phyloP scores from a whole-genome alignment of 2,329 filamentous ascomycete genomes.

The Zopfia rhizophila region DNA sequence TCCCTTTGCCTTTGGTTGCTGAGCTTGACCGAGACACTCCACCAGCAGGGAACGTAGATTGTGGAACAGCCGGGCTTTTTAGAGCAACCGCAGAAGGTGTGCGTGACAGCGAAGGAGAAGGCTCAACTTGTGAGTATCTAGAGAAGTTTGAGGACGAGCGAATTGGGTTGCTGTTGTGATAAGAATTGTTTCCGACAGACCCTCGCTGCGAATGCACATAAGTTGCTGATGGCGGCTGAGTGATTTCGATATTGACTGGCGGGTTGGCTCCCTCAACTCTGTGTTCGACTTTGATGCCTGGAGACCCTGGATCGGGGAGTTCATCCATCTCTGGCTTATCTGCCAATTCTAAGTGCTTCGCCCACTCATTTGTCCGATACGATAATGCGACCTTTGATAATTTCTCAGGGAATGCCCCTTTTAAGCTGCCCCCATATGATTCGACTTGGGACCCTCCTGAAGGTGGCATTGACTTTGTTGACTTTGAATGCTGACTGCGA shows the following conservation, averaged over 20 bases:
- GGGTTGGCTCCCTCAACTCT: slow-evolving; percentile 63
- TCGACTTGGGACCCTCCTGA: slow-evolving; percentile 41
- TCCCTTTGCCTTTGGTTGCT: slow-evolving; percentile 18
- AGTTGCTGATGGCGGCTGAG: slow-evolving; percentile 28
- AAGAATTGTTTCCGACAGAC: slow-evolving; percentile 33
- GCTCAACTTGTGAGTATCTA: slow-evolving; percentile 29
- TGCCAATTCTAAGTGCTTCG: slow-evolving; percentile 83
- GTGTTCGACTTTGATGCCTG: slow-evolving; percentile 52
- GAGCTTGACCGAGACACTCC: slow-evolving; percentile 37
- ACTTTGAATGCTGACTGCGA: slow-evolving; percentile 47
- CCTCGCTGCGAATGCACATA: slow-evolving; percentile 35
- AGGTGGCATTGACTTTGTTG: slow-evolving; percentile 48
- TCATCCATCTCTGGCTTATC: slow-evolving; percentile 76
- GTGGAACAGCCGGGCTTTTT: slow-evolving; percentile 1
- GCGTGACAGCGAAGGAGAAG: slow-evolving; percentile 22
- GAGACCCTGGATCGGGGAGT: slow-evolving; percentile 61
- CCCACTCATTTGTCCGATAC: slow-evolving; percentile 95
- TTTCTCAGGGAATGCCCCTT: slow-evolving; percentile 72
- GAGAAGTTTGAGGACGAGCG: slow-evolving; percentile 37
- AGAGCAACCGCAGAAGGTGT: slow-evolving; percentile 30
- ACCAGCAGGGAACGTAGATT: slow-evolving; percentile 5
- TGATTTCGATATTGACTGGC: slow-evolving; percentile 55
- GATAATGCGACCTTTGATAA: slow-evolving; percentile 81
- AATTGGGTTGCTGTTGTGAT: slow-evolving; percentile 30
- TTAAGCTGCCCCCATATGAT: slow-evolving; percentile 56